phyloP scores from a whole-genome alignment of 345 rosid genomes.

The Eucalyptus marginata region DNA sequence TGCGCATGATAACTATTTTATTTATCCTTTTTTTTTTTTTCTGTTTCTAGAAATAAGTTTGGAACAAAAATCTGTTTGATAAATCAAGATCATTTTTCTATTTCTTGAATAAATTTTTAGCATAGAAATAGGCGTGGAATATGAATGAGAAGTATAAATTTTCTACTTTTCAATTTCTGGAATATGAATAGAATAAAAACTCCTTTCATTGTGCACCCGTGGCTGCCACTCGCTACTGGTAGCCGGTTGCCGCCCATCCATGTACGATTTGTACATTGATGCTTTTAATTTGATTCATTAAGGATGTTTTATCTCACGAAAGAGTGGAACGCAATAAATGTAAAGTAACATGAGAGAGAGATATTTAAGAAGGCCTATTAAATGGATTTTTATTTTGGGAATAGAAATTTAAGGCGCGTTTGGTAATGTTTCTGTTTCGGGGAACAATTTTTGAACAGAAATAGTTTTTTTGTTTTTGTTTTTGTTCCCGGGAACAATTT shows the following conservation, averaged over 20 bases:
- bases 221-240: fast-evolving
- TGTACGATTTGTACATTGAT: fast-evolving
- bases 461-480: no score
- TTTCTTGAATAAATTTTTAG: fast-evolving
- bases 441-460: no score
- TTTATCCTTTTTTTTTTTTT: fast-evolving
- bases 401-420: fast-evolving
- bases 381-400: fast-evolving
- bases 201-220: fast-evolving
- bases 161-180: no score
- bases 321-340: no score
- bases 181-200: no score
- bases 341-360: no score
- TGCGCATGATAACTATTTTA: fast-evolving
- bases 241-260: fast-evolving
- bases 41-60: fast-evolving
- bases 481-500: no score
- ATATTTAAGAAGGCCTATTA: fast-evolving
- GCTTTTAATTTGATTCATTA: no score
- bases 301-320: no score
- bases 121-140: no score
- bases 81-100: fast-evolving
- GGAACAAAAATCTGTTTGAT: fast-evolving
- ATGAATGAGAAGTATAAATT: no score
- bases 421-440: no score